Percentiles rank a stretch among this genome's conserved stretches.
These are phyloP conservation scores for Komagataella pseudopastoris DNA, from an alignment of 805 yeast species.

Conservation along the genomic window DNA sequence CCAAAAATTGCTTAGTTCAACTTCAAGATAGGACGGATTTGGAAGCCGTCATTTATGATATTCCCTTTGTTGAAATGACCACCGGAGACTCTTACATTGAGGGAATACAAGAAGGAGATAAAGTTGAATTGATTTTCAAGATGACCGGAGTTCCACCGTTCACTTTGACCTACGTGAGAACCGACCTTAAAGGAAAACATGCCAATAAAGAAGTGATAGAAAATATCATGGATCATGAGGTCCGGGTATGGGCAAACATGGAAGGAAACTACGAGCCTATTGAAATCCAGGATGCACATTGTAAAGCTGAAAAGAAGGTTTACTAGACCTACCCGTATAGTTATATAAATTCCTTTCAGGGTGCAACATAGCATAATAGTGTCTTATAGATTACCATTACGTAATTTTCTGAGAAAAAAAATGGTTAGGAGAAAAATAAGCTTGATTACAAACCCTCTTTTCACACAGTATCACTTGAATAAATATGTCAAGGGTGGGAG, in stretches of 20 bases:
- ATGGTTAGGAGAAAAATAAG: not conserved
- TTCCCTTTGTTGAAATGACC: slow-evolving; percentile 69
- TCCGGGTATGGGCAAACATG: slow-evolving; percentile 61
- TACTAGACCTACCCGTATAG: not conserved
- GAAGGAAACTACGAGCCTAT: slow-evolving; percentile 94
- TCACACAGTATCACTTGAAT: not conserved
- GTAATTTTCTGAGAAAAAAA: not conserved
- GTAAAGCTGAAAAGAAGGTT: slow-evolving; percentile 29
- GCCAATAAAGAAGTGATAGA: slow-evolving; percentile 39
- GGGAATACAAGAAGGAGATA: slow-evolving; percentile 91
- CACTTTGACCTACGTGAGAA: slow-evolving; percentile 70
- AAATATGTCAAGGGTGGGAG: slow-evolving; percentile 87
- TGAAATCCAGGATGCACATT: slow-evolving; percentile 75
- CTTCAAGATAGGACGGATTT: slow-evolving; percentile 20
- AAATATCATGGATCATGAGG: slow-evolving; percentile 54
- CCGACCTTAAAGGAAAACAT: slow-evolving; percentile 19
- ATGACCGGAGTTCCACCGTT: slow-evolving; percentile 90
- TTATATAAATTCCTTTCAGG: not conserved
- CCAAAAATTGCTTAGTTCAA: slow-evolving; percentile 58
- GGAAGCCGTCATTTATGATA: slow-evolving; percentile 24
- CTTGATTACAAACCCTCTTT: not conserved
- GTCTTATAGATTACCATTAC: not conserved
- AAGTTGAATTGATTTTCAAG: slow-evolving; percentile 72
- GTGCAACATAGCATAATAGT: not conserved
- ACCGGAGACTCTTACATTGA: slow-evolving; percentile 67